A percentile compares a stretch with the other conserved stretches of the same genome.
Conservation (phyloP, 106 monocot genomes). For the Platanthera zijinensis region DNA sequence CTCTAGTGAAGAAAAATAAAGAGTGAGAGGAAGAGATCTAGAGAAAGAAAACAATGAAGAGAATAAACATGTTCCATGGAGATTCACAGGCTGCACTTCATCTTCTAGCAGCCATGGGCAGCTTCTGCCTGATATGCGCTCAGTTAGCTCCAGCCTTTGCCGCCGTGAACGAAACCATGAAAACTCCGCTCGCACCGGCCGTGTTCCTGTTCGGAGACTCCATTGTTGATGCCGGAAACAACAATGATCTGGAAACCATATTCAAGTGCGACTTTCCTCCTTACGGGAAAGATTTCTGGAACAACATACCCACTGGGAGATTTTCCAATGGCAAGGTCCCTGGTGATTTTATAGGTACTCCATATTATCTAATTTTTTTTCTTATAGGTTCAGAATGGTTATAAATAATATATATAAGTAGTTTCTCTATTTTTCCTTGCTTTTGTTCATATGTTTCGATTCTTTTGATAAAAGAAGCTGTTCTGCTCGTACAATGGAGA, state of each 20-base stretch:
- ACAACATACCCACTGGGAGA: slow-evolving; percentile 34
- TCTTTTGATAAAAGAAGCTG: no score
- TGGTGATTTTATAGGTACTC: slow-evolving; percentile 39
- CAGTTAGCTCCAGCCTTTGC: not conserved
- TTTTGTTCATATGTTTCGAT: not conserved
- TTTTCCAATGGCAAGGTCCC: slow-evolving; percentile 51
- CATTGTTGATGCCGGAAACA: slow-evolving; percentile 58
- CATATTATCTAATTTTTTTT: not conserved
- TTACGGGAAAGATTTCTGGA: slow-evolving; percentile 41
- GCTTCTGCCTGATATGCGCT: not conserved
- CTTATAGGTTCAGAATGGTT: not conserved
- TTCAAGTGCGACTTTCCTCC: slow-evolving; percentile 42
- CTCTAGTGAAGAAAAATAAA: no score
- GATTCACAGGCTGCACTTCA: not conserved
- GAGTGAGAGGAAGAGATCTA: no score
- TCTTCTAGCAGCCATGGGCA: not conserved
- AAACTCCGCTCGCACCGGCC: slow-evolving; percentile 21
- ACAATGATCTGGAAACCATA: slow-evolving; percentile 28
- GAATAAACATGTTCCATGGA: not conserved
- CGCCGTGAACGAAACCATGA: not conserved
- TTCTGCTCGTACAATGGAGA: no score
- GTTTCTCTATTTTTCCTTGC: not conserved
- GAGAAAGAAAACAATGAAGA: not conserved
- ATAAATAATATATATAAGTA: not conserved
- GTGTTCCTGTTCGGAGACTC: slow-evolving; percentile 55